Conservation (phyloP, 306 rosid species). For the peach (Prunus persica) region Prunus_persica_NCBIv2 NC_034015.1:17996501-17997000, state of each 20-base stretch:
- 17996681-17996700: slow-evolving; percentile 70
- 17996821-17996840: slow-evolving; percentile 35
- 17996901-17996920: slow-evolving; percentile 66
- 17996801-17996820: slow-evolving; percentile 46
- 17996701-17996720: slow-evolving; percentile 39
- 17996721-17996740: slow-evolving; percentile 22
- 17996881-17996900: slow-evolving; percentile 59
- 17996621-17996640: slow-evolving; percentile 63
- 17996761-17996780: slow-evolving; percentile 53
- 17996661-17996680: slow-evolving; percentile 61
- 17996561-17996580: slow-evolving; percentile 60
- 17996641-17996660: slow-evolving; percentile 64
- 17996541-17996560: slow-evolving; percentile 53
- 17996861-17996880: slow-evolving; percentile 52
- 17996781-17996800: slow-evolving; percentile 50
- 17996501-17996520: slow-evolving; percentile 49
- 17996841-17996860: slow-evolving; percentile 39
- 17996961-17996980: slow-evolving; percentile 40
- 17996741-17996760: slow-evolving; percentile 45
- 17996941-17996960: slow-evolving; percentile 65
- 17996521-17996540: slow-evolving; percentile 61
- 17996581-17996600: slow-evolving; percentile 53
- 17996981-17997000: slow-evolving; percentile 61
- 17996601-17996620: slow-evolving; percentile 54
- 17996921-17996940: slow-evolving; percentile 67